Evolutionary conservation across 441 rosid genomes (phyloP), one percentile per base, ranked within the genome.

Genomic region (Corymbia calophylla): DNA sequence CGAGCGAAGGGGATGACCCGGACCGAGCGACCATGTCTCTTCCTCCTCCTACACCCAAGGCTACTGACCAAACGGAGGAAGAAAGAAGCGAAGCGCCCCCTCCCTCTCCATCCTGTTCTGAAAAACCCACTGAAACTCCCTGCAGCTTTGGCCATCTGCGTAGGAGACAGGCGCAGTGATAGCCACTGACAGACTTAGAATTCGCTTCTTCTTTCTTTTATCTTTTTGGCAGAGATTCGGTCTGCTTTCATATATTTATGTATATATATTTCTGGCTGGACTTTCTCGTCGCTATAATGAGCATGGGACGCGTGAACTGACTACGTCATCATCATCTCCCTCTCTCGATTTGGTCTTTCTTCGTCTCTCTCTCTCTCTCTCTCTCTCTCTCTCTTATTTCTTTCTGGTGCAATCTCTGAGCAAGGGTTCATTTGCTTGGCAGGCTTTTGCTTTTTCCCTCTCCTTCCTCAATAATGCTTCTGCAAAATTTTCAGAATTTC

Each of bases 251-350:
- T 49, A 11, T 56, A 3, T 58, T 16, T 5, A 18, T 49, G 7
- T 56, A 3, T n/a, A 16, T 81, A 18, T 21, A 11, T 23, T 54
- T 53, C 32, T 31, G 14, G 51, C 49, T 18, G 27, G 5, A 29
- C 27, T 19, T 70, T 21, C 84, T 77, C 49, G 15, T 77, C 84
- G 89, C 56, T 5, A 60, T 21, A 27, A 49, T 53, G 89, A 53
- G 90, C 62, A 53, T 87, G 92, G 60, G 89, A 81, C 90, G 93
- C 93, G 90, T 92, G 93, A 89, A 91, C 88, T 91, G 88, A 88
- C 88, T 21, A 73, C 92, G 93, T 92, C 95, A 91, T 93, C 95
- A 91, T 93, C 91, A 89, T 92, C 93, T 53, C 13, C 88, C 86
- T 25, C 85, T 39, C 44, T 91, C 86, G 56, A n/a, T 55, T 64